Evolutionary conservation across 1,284 basidiomycete species (phyloP), one percentile per base, ranked within the genome.

Genomic region (Trametes sp.): DNA sequence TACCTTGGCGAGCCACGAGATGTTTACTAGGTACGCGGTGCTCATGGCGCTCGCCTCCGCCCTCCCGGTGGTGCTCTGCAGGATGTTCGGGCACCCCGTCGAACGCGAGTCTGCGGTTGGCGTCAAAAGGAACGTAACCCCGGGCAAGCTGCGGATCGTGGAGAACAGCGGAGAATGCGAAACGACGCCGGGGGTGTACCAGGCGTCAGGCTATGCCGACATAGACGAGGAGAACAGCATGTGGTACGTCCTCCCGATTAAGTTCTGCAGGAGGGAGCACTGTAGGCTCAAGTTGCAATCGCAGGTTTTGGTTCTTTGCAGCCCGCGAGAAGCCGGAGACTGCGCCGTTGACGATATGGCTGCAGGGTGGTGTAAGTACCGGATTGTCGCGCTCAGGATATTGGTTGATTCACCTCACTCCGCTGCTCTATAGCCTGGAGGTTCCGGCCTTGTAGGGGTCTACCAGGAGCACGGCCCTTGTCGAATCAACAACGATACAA

Each of bases 261-360:
- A n/a, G n/a, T n/a, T n/a, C n/a, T n/a, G n/a, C n/a, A n/a, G n/a
- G n/a, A n/a, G n/a, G n/a, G n/a, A n/a, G n/a, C n/a, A n/a, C n/a
- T n/a, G n/a, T n/a, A 24, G 31, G 42, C 44, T 50, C 13, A 7
- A 38, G 4, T 21, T 56, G 28, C 13, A 10, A 29, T 35, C 41
- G 36, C 57, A 87, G 84, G 81, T 88, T 88, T 73, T 88, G 87
- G 87, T 88, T 86, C 74, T 89, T 89, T 64, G 86, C 79, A 33
- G 81, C 87, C 1, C 82, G 87, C 26, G 81, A 83, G 41, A 83
- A 83, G 62, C 79, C 85, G 0, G 78, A 81, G 23, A 83, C 76
- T 1, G 86, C 86, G 3, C 86, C 87, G 19, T 76, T 88, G 28
- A 78, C 83, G 10, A 77, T 88, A 28, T 89, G 87, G 87, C 81